Evolutionary conservation across 2,329 filamentous ascomycete species (phyloP).

Genomic region (Elsinoe australis): DNA sequence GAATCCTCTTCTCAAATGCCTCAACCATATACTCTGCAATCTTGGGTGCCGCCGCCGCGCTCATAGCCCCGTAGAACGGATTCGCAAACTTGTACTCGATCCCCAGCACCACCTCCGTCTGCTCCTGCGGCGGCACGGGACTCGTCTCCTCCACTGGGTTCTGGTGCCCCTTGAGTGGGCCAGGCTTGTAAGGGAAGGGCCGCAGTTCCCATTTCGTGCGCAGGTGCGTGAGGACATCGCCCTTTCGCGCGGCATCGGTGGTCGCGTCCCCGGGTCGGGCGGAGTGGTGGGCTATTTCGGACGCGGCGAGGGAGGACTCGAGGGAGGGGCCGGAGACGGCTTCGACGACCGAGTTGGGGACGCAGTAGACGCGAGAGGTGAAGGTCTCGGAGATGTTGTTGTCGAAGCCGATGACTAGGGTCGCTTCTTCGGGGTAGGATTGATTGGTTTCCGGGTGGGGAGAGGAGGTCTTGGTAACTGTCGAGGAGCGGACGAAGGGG

Average conservation of each 20-base stretch:
- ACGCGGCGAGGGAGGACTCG: conserved; percentile 37
- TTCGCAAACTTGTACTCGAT: conserved; percentile 82
- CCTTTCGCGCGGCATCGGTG: conserved; percentile 31
- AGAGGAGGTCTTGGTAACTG: conserved; percentile 65
- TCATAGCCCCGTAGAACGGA: conserved; percentile 77
- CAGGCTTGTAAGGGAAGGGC: conserved; percentile 42
- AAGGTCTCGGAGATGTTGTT: conserved; percentile 75
- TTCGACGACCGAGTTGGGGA: conserved; percentile 65
- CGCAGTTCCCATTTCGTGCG: conserved; percentile 62
- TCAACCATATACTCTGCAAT: conserved; percentile 84
- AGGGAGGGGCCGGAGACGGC: conserved; percentile 57
- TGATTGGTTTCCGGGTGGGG: conserved; percentile 42
- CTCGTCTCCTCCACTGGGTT: conserved; percentile 37
- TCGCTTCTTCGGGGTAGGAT: conserved; percentile 64
- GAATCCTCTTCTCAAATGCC: conserved; percentile 80
- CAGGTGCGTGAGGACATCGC: conserved; percentile 56
- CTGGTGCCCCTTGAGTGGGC: conserved; percentile 10
- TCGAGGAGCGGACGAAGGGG: conserved; percentile 76
- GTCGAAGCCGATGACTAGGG: conserved; percentile 78
- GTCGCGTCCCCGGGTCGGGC: conserved; percentile 28
- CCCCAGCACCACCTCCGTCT: conserved; percentile 66
- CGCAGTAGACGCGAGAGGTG: conserved; percentile 69
- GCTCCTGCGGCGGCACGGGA: conserved; percentile 35
- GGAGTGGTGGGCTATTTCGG: conserved; percentile 38
- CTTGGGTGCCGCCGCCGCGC: conserved; percentile 71